Conservation (phyloP, 2,329 filamentous ascomycete species). For the Thielaviopsis musarum region DNA sequence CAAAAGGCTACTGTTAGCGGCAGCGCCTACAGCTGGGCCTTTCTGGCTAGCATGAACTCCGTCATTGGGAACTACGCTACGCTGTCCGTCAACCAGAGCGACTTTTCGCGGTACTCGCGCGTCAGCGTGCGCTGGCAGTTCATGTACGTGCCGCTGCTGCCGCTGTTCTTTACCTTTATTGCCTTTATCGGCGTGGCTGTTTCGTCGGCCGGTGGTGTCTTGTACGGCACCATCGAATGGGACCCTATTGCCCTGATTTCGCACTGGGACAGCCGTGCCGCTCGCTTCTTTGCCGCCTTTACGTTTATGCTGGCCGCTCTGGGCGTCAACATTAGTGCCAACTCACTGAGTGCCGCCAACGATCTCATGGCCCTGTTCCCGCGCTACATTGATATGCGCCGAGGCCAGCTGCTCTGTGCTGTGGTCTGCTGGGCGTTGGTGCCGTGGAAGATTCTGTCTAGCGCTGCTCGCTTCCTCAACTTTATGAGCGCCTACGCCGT, state of each 20-base stretch:
- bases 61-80: constrained; percentile 33
- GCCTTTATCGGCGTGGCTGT: constrained; percentile 27
- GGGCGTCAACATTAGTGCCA: constrained; percentile 12
- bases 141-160: constrained; percentile 17
- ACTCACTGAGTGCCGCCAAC: constrained; percentile 12
- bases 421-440: constrained; percentile 11
- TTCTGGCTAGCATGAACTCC: constrained; percentile 26
- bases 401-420: constrained; percentile 9
- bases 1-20: constrained; percentile 18
- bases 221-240: constrained; percentile 27
- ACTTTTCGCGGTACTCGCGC: constrained; percentile 18
- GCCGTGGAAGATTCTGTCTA: constrained; percentile 16
- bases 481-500: constrained; percentile 17
- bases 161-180: constrained; percentile 26
- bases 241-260: constrained; percentile 27
- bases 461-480: constrained; percentile 15
- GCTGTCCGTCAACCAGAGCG: constrained; percentile 33
- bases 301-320: constrained; percentile 31
- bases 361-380: constrained; percentile 12
- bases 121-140: constrained; percentile 5
- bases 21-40: constrained; percentile 27
- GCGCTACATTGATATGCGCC: constrained; percentile 11
- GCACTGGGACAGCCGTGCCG: constrained; percentile 25
- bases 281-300: constrained; percentile 31
- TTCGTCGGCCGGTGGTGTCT: constrained; percentile 23